These are phyloP conservation scores for Xerocomellus dryophilus DNA, from an alignment of 768 basidiomycete genomes.

Conservation along the genomic window DNA sequence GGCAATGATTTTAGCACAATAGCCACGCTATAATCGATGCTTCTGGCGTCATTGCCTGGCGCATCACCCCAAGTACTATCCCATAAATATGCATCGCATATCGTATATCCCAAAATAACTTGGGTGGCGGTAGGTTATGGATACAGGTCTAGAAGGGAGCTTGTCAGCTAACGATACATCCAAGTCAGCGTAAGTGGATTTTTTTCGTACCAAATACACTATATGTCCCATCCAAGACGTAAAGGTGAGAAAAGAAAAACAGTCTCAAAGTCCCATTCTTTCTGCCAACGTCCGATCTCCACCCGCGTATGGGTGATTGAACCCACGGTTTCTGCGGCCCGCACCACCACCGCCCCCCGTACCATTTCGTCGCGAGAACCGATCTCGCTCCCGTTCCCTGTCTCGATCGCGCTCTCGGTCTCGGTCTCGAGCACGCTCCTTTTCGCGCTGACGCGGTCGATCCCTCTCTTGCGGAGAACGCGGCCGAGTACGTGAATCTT, in stretches of 20 bases:
- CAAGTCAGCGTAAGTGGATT: constrained; percentile 4
- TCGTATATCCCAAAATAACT: constrained; percentile 19
- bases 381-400: constrained; percentile 37
- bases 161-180: constrained; percentile 33
- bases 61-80: not conserved
- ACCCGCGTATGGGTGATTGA: constrained; percentile 34
- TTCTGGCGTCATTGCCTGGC: not conserved
- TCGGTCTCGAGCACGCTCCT: constrained; percentile 36
- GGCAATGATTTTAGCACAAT: not conserved
- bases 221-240: constrained; percentile 26
- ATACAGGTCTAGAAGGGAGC: constrained; percentile 32
- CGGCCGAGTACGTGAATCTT: constrained; percentile 44
- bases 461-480: constrained; percentile 44
- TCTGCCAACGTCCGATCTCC: constrained; percentile 83
- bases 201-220: constrained; percentile 39
- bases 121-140: constrained; percentile 25
- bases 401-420: constrained; percentile 37
- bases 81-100: constrained; percentile 31
- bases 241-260: constrained; percentile 15
- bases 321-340: constrained; percentile 37
- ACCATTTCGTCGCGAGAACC: constrained; percentile 43
- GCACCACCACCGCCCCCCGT: constrained; percentile 38
- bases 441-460: constrained; percentile 37
- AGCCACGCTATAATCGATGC: not conserved
- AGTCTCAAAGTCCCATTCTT: constrained; percentile 67